Conservation (phyloP, 139 green algal species). For the Nannochloris sp. region DNA sequence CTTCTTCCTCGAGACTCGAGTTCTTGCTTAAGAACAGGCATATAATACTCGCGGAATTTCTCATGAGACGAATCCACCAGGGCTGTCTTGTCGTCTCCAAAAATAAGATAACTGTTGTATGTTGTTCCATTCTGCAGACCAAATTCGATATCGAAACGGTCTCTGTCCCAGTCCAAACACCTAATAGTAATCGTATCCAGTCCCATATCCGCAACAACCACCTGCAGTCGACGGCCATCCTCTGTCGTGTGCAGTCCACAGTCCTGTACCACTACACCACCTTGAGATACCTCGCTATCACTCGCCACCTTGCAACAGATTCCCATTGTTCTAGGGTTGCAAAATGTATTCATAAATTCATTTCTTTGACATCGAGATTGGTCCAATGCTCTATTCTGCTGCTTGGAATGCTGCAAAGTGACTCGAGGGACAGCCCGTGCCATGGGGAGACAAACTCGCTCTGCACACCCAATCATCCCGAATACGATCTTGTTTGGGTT, state of each 20-base stretch:
- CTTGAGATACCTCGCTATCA: neutral
- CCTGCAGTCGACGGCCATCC: slow-evolving; percentile 40
- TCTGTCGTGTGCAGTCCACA: slow-evolving; percentile 31
- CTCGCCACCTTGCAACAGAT: too few species aligned
- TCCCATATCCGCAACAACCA: slow-evolving; percentile 48
- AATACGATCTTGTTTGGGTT: too few species aligned
- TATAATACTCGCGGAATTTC: slow-evolving; percentile 89
- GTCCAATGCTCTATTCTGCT: too few species aligned
- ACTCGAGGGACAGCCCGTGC: too few species aligned
- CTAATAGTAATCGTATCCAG: slow-evolving; percentile 80
- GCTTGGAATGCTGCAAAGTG: too few species aligned
- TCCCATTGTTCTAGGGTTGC: too few species aligned
- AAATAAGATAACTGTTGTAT: slow-evolving; percentile 95
- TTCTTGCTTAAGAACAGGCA: slow-evolving; percentile 46
- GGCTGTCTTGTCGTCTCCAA: slow-evolving; percentile 73
- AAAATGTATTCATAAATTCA: too few species aligned
- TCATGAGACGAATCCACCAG: slow-evolving; percentile 90
- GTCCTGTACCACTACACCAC: slow-evolving; percentile 11
- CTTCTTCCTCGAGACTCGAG: slow-evolving; percentile 28
- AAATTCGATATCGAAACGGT: slow-evolving; percentile 96
- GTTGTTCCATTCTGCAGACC: slow-evolving; percentile 64
- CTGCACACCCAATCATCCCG: too few species aligned
- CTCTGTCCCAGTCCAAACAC: slow-evolving; percentile 87
- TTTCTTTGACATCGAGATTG: too few species aligned
- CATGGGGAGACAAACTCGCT: too few species aligned